Conservation (phyloP, 495 filamentous ascomycete genomes). For the Podospora pseudocomata region DNA sequence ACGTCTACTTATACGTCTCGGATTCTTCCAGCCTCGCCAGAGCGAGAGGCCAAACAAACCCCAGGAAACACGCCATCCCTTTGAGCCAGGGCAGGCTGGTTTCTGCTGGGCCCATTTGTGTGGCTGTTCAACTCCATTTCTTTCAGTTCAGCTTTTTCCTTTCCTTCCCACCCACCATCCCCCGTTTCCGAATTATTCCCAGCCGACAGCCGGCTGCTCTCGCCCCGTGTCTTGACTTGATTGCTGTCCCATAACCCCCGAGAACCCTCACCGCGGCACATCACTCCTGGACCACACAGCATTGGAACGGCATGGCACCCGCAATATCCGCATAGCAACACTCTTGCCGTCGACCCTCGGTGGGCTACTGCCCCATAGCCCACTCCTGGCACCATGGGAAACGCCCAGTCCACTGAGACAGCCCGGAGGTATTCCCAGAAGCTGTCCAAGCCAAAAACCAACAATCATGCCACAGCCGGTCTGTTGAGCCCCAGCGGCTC, state of each 20-base stretch:
- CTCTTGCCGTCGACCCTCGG: constrained; percentile 25
- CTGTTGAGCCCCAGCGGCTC: constrained; percentile 39
- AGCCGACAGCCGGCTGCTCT: constrained; percentile 1
- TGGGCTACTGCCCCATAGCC: not conserved
- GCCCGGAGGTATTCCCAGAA: constrained; percentile 40
- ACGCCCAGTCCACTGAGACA: constrained; percentile 43
- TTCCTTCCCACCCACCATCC: constrained; percentile 2
- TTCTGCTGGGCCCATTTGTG: constrained; percentile 12
- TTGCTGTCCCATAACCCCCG: constrained; percentile 3
- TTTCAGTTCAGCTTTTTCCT: not conserved
- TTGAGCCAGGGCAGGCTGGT: constrained; percentile 16
- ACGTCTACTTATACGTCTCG: constrained; percentile 25
- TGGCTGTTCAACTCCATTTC: constrained; percentile 12
- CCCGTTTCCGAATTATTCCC: constrained; percentile 8
- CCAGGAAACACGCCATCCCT: constrained; percentile 16
- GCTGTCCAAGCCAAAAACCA: constrained; percentile 48
- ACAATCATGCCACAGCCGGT: constrained; percentile 43
- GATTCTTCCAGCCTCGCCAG: constrained; percentile 8
- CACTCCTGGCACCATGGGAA: constrained; percentile 40
- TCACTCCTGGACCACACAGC: constrained; percentile 21
- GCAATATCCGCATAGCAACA: constrained; percentile 41
- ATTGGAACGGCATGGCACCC: constrained; percentile 40
- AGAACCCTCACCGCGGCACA: constrained; percentile 13
- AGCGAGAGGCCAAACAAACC: constrained; percentile 6
- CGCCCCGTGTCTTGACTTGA: constrained; percentile 9